phyloP scores from a whole-genome alignment of 2,329 filamentous ascomycete species.

The Epicoccum nigrum region DNA sequence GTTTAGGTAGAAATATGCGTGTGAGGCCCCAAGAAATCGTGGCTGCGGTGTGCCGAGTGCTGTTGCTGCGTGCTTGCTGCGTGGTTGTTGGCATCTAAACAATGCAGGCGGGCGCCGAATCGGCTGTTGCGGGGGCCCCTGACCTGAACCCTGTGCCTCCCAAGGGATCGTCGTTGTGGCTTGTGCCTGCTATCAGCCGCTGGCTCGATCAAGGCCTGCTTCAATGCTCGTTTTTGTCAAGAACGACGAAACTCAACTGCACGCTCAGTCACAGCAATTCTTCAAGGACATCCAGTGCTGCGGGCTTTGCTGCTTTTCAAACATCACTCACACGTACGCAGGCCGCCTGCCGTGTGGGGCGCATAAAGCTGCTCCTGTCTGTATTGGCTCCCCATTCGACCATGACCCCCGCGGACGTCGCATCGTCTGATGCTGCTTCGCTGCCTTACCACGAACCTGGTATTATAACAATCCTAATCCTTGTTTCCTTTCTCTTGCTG shows the following conservation, averaged over 20 bases:
- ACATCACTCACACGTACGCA: slow-evolving; percentile 3
- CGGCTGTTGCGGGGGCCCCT: slow-evolving; percentile 34
- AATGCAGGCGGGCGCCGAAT: slow-evolving; percentile 38
- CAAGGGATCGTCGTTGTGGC: slow-evolving; percentile 18
- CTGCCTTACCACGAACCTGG: slow-evolving; percentile 68
- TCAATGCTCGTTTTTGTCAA: slow-evolving; percentile 12
- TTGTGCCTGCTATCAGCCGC: slow-evolving; percentile 17
- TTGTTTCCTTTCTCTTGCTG: slow-evolving; percentile 66
- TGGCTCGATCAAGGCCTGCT: slow-evolving; percentile 6
- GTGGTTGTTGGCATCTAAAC: slow-evolving; percentile 39
- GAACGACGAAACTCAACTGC: neutral
- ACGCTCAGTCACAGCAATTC: neutral
- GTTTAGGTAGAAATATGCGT: slow-evolving; percentile 33
- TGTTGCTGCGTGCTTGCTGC: slow-evolving; percentile 25
- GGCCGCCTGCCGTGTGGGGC: slow-evolving; percentile 16
- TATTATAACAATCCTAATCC: slow-evolving; percentile 64
- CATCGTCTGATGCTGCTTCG: slow-evolving; percentile 32
- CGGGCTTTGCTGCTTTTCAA: slow-evolving; percentile 5
- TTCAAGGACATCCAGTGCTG: neutral
- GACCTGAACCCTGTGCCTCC: slow-evolving; percentile 11
- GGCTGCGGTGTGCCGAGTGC: slow-evolving; percentile 1
- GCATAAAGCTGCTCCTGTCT: slow-evolving; percentile 12
- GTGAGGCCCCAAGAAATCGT: slow-evolving; percentile 16
- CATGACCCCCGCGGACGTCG: slow-evolving; percentile 28
- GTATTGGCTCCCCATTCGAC: slow-evolving; percentile 13